Percentiles rank a stretch among this genome's conserved stretches.
phyloP scores from a whole-genome alignment of 1,284 basidiomycete genomes.

The Meira nashicola region DNA sequence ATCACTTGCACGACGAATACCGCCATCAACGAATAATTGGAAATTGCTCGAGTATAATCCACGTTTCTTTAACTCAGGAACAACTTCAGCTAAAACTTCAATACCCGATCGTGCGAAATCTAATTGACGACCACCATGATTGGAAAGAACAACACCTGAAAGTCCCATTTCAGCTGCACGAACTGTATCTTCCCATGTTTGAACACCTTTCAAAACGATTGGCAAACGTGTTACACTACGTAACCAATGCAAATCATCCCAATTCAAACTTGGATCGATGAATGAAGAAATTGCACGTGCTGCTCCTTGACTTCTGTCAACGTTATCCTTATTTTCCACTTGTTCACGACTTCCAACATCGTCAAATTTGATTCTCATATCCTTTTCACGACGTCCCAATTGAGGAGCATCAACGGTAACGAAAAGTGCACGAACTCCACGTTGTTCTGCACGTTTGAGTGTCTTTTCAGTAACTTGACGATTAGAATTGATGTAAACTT shows the following conservation, averaged over 20 bases:
- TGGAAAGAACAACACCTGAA: constrained; percentile 65
- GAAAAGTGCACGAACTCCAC: constrained; percentile 77
- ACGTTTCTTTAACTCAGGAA: constrained; percentile 65
- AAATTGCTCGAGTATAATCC: constrained; percentile 65
- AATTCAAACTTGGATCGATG: constrained; percentile 82
- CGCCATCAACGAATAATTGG: constrained; percentile 85
- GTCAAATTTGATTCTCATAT: constrained; percentile 94
- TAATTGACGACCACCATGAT: constrained; percentile 80
- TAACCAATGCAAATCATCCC: constrained; percentile 84
- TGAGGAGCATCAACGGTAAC: constrained; percentile 92
- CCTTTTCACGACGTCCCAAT: constrained; percentile 79
- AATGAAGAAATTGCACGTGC: constrained; percentile 92
- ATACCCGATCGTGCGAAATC: constrained; percentile 86
- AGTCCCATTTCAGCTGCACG: constrained; percentile 77
- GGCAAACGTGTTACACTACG: constrained; percentile 76
- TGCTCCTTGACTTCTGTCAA: constrained; percentile 82
- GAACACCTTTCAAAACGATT: constrained; percentile 68
- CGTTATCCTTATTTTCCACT: constrained; percentile 55
- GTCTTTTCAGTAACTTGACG: constrained; percentile 73
- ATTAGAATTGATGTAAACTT: constrained; percentile 74
- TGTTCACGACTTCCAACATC: constrained; percentile 58
- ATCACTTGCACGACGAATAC: constrained; percentile 71
- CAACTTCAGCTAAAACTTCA: constrained; percentile 82
- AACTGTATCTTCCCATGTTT: constrained; percentile 59
- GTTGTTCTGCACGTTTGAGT: constrained; percentile 74